These are phyloP conservation scores for Teratosphaeria nubilosa DNA, from an alignment of 2,329 filamentous ascomycete species.

Conservation along the genomic window DNA sequence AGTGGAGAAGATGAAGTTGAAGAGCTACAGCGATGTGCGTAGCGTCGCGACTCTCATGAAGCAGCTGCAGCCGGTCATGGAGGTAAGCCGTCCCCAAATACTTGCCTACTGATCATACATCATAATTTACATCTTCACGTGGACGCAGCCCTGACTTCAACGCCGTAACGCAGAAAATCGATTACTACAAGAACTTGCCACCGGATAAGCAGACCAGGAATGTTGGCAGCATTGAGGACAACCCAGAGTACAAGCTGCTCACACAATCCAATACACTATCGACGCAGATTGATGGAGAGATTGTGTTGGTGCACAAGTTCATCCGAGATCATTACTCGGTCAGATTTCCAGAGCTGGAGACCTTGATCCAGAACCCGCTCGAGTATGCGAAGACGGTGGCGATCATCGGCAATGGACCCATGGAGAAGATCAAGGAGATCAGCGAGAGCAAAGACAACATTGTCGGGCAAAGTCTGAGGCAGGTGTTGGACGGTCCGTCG, in stretches of 20 bases:
- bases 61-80: constrained; percentile 66
- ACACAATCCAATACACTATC: constrained; percentile 84
- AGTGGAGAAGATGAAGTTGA: constrained; percentile 73
- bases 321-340: constrained; percentile 92
- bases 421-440: constrained; percentile 76
- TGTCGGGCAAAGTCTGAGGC: constrained; percentile 62
- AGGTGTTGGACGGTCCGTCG: constrained; percentile 76
- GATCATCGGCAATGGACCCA: constrained; percentile 83
- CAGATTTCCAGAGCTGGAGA: constrained; percentile 86
- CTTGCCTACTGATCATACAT: constrained; percentile 23
- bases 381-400: constrained; percentile 93
- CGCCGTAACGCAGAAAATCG: constrained; percentile 63
- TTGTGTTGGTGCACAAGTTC: constrained; percentile 89
- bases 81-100: constrained; percentile 51
- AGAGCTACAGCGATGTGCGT: constrained; percentile 64
- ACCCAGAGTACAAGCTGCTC: constrained; percentile 80
- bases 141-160: constrained; percentile 59
- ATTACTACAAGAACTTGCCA: constrained; percentile 61
- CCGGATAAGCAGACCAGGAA: constrained; percentile 53
- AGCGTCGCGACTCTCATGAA: constrained; percentile 74
- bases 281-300: constrained; percentile 85
- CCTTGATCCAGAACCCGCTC: constrained; percentile 78
- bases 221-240: constrained; percentile 79
- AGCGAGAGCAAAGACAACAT: constrained; percentile 70
- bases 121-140: constrained; percentile 50